A percentile compares a stretch with the other conserved stretches of the same genome.
Conservation (phyloP, 306 rosid species). For the Inga leiocalycina region DNA sequence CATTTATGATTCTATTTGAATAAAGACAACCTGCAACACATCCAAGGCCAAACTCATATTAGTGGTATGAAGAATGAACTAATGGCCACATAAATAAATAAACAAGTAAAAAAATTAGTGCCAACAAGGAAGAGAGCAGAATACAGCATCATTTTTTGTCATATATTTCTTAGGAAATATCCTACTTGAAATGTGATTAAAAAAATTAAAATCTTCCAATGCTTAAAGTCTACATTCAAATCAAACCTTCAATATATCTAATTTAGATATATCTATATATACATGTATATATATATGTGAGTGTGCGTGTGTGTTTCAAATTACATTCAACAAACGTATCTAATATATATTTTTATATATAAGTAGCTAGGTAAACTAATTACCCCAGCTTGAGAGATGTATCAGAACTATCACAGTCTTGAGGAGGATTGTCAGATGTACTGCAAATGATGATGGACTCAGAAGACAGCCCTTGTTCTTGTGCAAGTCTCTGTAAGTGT, state of each 20-base stretch:
- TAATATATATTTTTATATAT: too few relatives aligned
- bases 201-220: not conserved
- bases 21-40: conserved; percentile 13
- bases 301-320: too few relatives aligned
- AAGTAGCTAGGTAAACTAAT: not conserved
- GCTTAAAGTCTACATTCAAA: not conserved
- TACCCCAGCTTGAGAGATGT: conserved; percentile 53
- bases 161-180: not conserved
- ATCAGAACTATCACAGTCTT: conserved; percentile 30
- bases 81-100: not conserved
- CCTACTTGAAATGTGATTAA: not conserved
- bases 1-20: not conserved
- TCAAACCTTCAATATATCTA: not conserved
- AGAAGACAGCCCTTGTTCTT: conserved; percentile 34
- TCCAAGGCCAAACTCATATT: not conserved
- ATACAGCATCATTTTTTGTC: not conserved
- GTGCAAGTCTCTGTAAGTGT: not conserved
- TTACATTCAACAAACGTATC: too few relatives aligned
- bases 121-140: not conserved
- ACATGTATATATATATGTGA: too few relatives aligned
- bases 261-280: not conserved
- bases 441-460: conserved; percentile 29
- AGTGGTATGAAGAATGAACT: not conserved
- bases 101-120: not conserved
- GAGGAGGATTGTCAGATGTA: conserved; percentile 35